These are phyloP conservation scores for Thalassiosira mediterranea DNA, from an alignment of 352 stramenopile species.

Conservation along the genomic window DNA sequence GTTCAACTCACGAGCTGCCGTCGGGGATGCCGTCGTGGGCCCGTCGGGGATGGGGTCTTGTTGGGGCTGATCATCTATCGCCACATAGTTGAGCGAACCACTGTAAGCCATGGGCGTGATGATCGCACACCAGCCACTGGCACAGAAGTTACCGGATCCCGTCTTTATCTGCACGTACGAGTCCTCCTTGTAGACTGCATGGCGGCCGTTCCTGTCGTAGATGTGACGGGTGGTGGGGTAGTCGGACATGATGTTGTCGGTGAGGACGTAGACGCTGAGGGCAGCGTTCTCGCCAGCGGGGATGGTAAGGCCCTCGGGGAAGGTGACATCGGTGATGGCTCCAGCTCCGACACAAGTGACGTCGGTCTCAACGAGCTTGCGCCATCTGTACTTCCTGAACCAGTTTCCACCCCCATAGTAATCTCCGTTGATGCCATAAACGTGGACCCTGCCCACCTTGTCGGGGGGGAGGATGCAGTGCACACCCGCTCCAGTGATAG, in stretches of 20 bases:
- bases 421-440: conserved; percentile 1
- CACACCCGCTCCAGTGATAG: not conserved
- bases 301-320: not conserved
- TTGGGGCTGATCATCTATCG: not conserved
- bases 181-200: not conserved
- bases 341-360: conserved; percentile 1
- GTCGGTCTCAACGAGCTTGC: not conserved
- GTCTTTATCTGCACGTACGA: conserved; percentile 11
- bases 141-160: conserved; percentile 2
- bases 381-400: not conserved
- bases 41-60: too few relatives aligned
- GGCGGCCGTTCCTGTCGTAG: not conserved
- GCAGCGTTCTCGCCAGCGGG: not conserved
- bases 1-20: too few relatives aligned
- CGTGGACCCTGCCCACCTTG: not conserved
- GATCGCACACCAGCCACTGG: conserved; percentile 2
- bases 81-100: conserved; percentile 3
- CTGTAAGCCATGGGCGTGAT: not conserved
- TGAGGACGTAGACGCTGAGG: conserved; percentile 4
- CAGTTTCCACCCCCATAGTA: not conserved
- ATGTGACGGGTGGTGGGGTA: not conserved
- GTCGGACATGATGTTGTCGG: not conserved
- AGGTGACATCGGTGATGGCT: not conserved
- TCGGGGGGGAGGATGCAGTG: conserved; percentile 6
- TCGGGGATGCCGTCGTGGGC: too few relatives aligned